Evolutionary conservation across 192 early-diverging fungal genomes (phyloP).

Genomic region (Entomortierella parvispora): DNA sequence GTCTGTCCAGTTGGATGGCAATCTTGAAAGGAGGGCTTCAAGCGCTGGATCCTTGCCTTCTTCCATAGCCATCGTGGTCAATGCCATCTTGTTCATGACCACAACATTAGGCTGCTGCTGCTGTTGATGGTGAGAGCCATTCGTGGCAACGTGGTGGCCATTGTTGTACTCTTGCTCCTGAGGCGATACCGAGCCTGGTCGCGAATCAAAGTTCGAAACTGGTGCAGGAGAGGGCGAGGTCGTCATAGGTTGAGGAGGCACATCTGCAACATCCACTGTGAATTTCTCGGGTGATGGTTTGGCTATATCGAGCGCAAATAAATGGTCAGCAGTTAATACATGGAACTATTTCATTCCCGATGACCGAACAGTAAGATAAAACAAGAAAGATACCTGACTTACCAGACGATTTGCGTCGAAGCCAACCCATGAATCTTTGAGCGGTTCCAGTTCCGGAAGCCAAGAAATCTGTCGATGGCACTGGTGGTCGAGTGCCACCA

Average conservation of each 20-base stretch:
- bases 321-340: too few species aligned
- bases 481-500: conserved; percentile 34
- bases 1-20: conserved; percentile 48
- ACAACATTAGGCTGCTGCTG: conserved; percentile 16
- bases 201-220: not conserved
- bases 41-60: conserved; percentile 33
- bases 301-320: conserved; percentile 10
- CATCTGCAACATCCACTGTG: conserved; percentile 11
- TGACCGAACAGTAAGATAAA: too few species aligned
- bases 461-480: conserved; percentile 19
- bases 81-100: conserved; percentile 4
- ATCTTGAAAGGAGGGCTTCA: conserved; percentile 15
- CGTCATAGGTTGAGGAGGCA: conserved; percentile 7
- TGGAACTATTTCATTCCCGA: too few species aligned
- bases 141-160: not conserved
- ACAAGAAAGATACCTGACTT: conserved; percentile 24
- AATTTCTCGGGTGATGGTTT: conserved; percentile 26
- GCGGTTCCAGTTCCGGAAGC: conserved; percentile 53
- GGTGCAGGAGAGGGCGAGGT: conserved; percentile 18
- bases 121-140: too few species aligned
- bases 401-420: conserved; percentile 71
- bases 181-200: conserved; percentile 22
- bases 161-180: conserved; percentile 4
- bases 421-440: conserved; percentile 81
- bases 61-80: not conserved